Conservation (phyloP, 306 rosid species). For the Dalbergia cultrata region DNA sequence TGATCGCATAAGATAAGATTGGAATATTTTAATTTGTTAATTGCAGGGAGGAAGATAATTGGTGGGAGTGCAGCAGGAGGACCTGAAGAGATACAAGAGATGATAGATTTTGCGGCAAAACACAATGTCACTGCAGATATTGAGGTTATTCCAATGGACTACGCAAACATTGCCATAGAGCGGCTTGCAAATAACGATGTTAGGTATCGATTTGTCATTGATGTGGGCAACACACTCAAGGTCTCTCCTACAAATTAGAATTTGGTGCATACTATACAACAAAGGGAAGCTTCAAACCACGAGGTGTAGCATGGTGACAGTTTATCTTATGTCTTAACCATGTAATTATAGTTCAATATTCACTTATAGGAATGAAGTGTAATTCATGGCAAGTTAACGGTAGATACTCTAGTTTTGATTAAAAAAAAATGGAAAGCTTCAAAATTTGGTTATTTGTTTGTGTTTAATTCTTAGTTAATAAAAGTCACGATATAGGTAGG, state of each 20-base stretch:
- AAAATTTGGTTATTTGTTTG: neutral
- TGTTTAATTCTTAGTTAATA: neutral
- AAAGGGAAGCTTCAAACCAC: neutral
- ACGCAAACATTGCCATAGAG: conserved; percentile 48
- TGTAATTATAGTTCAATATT: too few relatives aligned
- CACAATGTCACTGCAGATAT: conserved; percentile 51
- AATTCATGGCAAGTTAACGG: too few relatives aligned
- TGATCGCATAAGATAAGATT: too few relatives aligned
- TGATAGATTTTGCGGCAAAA: conserved; percentile 50
- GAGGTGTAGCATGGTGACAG: too few relatives aligned
- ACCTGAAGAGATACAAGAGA: conserved; percentile 49
- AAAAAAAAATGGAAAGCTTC: too few relatives aligned
- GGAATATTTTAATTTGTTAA: too few relatives aligned
- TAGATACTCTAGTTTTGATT: too few relatives aligned
- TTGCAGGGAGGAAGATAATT: conserved; percentile 47
- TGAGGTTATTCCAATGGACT: conserved; percentile 52
- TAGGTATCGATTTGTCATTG: conserved; percentile 57
- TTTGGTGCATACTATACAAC: neutral
- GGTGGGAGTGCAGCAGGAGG: conserved; percentile 53
- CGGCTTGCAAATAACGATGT: conserved; percentile 50
- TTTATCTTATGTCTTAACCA: too few relatives aligned
- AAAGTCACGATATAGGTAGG: neutral
- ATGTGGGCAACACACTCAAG: conserved; percentile 47
- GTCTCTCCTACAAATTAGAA: neutral
- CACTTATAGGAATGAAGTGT: too few relatives aligned